Evolutionary conservation across 371 early-diverging fungal genomes (phyloP), one percentile per base, ranked within the genome.

Genomic region (Capillidium rhysosporum): DNA sequence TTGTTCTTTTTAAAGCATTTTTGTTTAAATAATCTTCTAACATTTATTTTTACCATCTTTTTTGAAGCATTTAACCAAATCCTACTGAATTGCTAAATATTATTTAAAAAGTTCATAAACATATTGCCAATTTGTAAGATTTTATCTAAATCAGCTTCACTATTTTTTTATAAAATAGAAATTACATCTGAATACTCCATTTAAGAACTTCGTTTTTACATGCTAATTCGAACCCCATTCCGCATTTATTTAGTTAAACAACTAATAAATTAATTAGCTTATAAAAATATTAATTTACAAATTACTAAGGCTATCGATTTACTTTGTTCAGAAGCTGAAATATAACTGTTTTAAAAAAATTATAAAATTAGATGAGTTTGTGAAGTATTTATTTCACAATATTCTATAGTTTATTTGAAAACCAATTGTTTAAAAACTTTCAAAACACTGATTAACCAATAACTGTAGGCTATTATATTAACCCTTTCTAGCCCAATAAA

Each of bases 131-230:
- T 88, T 64, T 98, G 98, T 52, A 98, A 67, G 28, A 98, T 94
- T 63, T 96, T 86, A 61, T 92, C 90, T 12, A 98, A 63, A 69
- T 98, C 92, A 30, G 89, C 92, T 59, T 94, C 95, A 34, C 92
- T 89, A 62, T 49, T 18, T 34, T 31, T 25, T 49, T 29, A 34
- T 34, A 14, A 40, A 21, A 45, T 8, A 8, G 21, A 14, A 61
- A 79, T 68, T 77, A 91, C 86, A 92, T 82, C 49, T 86, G 82
- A 38, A 70, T 83, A 30, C 96, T 72, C 89, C 91, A 97, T 65
- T 97, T 94, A 61, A 86, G 67, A n/a, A 94, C 92, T 70, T 98
- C 96, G 77, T 98, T 98, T 65, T 92, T 93, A 65, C 95, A 92
- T 8, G 98, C 98, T 18, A 98, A 71, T 64, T 98, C 98, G 57